Percentiles rank a stretch among this genome's conserved stretches.
Conservation (phyloP, 2,329 filamentous ascomycete genomes). For the Epichloe hybrida region DNA sequence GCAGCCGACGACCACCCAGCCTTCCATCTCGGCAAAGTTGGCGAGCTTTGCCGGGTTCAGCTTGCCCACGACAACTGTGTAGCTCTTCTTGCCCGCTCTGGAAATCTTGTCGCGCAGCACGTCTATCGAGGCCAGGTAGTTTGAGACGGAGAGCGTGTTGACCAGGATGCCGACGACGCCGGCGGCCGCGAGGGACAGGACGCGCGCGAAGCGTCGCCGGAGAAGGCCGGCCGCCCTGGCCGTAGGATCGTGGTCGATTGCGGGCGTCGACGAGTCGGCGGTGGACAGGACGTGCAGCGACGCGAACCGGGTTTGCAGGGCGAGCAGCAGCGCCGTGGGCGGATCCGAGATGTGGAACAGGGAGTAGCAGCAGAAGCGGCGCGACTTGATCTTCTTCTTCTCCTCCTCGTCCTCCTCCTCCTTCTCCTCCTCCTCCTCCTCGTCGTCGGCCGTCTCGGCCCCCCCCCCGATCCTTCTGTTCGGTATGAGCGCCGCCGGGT, state of each 20-base stretch:
- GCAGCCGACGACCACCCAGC: constrained; percentile 94
- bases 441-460: constrained; percentile 19
- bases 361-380: no score
- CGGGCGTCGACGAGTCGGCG: constrained; percentile 35
- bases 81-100: constrained; percentile 80
- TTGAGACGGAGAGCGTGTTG: constrained; percentile 84
- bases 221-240: constrained; percentile 43
- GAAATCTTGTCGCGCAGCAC: constrained; percentile 61
- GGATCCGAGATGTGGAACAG: constrained; percentile 79
- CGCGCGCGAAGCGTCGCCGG: constrained; percentile 74
- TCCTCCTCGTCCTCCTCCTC: no score
- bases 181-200: constrained; percentile 66
- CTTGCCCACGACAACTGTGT: constrained; percentile 93
- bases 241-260: constrained; percentile 27
- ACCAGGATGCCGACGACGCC: constrained; percentile 88
- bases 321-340: constrained; percentile 70
- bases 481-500: constrained; percentile 69
- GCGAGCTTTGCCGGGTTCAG: constrained; percentile 91
- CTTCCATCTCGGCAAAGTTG: constrained; percentile 89
- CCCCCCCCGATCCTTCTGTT: constrained; percentile 67
- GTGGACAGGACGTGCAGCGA: constrained; percentile 69
- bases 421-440: no score
- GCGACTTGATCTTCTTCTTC: no score
- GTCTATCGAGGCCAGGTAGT: constrained; percentile 73
- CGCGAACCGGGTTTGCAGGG: constrained; percentile 68